A percentile compares a stretch with the other conserved stretches of the same genome.
Evolutionary conservation across 1,284 basidiomycete genomes (phyloP).

Genomic region (Boletus semigastroideus): DNA sequence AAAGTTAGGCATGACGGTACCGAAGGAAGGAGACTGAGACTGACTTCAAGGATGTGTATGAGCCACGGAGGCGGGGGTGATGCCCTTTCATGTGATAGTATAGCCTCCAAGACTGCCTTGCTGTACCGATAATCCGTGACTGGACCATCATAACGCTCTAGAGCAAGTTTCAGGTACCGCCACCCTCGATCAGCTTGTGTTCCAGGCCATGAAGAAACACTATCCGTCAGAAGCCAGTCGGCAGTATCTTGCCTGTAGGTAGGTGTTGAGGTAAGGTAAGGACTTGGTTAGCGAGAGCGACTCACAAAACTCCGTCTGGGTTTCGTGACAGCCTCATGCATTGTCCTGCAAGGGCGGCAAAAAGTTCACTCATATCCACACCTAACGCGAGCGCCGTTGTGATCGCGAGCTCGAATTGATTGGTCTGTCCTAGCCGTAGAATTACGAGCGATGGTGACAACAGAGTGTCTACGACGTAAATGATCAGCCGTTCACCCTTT

Average conservation of each 20-base stretch:
- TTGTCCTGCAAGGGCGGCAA: slow-evolving; percentile 74
- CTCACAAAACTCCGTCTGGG: slow-evolving; percentile 55
- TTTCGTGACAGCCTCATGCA: slow-evolving; percentile 74
- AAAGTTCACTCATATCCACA: slow-evolving; percentile 87
- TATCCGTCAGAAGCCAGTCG: slow-evolving; percentile 82
- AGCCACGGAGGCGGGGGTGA: slow-evolving; percentile 82
- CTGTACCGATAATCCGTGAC: slow-evolving; percentile 75
- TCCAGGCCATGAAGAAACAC: slow-evolving; percentile 82
- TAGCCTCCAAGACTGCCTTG: slow-evolving; percentile 74
- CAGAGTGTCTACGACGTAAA: slow-evolving; percentile 52
- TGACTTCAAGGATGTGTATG: slow-evolving; percentile 67
- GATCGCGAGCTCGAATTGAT: slow-evolving; percentile 81
- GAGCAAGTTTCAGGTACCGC: slow-evolving; percentile 80
- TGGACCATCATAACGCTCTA: slow-evolving; percentile 76
- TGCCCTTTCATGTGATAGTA: slow-evolving; percentile 65
- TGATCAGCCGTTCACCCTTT: slow-evolving; percentile 11
- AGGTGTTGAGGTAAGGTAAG: slow-evolving; percentile 12
- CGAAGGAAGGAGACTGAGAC: slow-evolving; percentile 13
- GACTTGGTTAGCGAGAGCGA: slow-evolving; percentile 15
- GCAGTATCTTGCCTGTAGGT: slow-evolving; percentile 58
- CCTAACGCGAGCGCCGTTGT: slow-evolving; percentile 72
- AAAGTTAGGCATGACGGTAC: slow-evolving; percentile 11
- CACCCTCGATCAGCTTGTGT: slow-evolving; percentile 80
- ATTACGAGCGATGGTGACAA: slow-evolving; percentile 75
- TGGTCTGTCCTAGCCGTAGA: slow-evolving; percentile 76